Evolutionary conservation across 441 rosid species (phyloP), one percentile per base, ranked within the genome.

Genomic region (Erysimum pusillum): DNA sequence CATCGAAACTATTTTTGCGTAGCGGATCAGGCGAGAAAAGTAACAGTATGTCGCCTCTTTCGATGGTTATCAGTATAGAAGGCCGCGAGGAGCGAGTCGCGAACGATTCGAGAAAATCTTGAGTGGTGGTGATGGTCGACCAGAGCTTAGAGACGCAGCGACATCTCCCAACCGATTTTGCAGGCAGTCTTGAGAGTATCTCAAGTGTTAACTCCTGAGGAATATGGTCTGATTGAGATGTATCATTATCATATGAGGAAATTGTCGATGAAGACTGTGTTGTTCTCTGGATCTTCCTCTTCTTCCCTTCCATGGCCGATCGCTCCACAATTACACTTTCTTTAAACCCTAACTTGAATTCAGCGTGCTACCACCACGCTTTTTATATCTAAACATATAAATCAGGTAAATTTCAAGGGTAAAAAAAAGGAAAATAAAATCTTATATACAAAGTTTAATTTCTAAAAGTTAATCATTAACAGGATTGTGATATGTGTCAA

Each of bases 71-170:
- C 36, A 58, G 35, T 31, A 25, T 18, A 58, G 46, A 59, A 34
- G 66, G 36, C 46, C 20, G 74, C 1, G 35, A 54, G 36, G 52
- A 53, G 20, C 9, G 28, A 9, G 28, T 17, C 15, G 34, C 31
- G n/a, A 22, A 52, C 4, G 58, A 53, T n/a, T 35, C 46, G 51
- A 70, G 59, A 57, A 70, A 70, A 7, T 15, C 0, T 58, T 7
- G 66, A 32, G 17, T 70, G 14, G 75, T 70, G 58, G 65, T 70
- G 22, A 70, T 32, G 35, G 56, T 9, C 17, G 66, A 70, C 57
- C 65, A 70, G 7, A 70, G 56, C 35, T 58, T 44, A 45, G 58
- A 70, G 22, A 70, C 46, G 14, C 25, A 70, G 36, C 75, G 58
- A 71, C 1, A 20, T 49, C 75, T 71, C 58, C 2, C n/a, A 13